phyloP scores from a whole-genome alignment of 2,329 filamentous ascomycete genomes.

The Acrocalymma vagum region DNA sequence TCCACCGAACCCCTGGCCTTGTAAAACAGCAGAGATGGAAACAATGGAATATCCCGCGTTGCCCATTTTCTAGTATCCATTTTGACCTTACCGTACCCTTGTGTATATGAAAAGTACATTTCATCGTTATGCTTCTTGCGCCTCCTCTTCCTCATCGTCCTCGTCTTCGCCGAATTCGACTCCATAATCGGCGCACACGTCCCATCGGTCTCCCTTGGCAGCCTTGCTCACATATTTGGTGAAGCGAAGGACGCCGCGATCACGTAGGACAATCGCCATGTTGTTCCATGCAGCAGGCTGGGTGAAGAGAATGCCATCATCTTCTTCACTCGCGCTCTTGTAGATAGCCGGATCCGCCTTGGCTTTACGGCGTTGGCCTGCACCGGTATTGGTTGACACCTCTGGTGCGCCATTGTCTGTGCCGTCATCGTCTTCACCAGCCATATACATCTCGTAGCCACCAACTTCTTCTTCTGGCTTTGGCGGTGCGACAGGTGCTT shows the following conservation, averaged over 20 bases:
- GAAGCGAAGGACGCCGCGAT: constrained; percentile 86
- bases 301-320: constrained; percentile 76
- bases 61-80: neutral
- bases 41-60: neutral
- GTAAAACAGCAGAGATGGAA: no score
- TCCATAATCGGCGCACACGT: constrained; percentile 81
- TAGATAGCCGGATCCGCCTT: constrained; percentile 84
- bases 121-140: no score
- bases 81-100: neutral
- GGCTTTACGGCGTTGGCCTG: constrained; percentile 54
- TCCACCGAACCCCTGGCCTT: neutral
- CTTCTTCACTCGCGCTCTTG: constrained; percentile 66
- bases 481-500: constrained; percentile 30
- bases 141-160: constrained; percentile 44
- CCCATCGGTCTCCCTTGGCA: constrained; percentile 91
- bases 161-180: constrained; percentile 67
- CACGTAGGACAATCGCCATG: constrained; percentile 87
- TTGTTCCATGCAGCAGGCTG: constrained; percentile 85
- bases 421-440: constrained; percentile 76
- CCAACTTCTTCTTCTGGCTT: constrained; percentile 68
- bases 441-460: constrained; percentile 93
- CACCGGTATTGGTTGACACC: constrained; percentile 52
- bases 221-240: constrained; percentile 92
- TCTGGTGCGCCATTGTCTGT: constrained; percentile 47
- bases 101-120: no score